Percentiles rank a stretch among this genome's conserved stretches.
phyloP scores from a whole-genome alignment of 2,329 filamentous ascomycete species.

The Cladophialophora carrionii region DNA sequence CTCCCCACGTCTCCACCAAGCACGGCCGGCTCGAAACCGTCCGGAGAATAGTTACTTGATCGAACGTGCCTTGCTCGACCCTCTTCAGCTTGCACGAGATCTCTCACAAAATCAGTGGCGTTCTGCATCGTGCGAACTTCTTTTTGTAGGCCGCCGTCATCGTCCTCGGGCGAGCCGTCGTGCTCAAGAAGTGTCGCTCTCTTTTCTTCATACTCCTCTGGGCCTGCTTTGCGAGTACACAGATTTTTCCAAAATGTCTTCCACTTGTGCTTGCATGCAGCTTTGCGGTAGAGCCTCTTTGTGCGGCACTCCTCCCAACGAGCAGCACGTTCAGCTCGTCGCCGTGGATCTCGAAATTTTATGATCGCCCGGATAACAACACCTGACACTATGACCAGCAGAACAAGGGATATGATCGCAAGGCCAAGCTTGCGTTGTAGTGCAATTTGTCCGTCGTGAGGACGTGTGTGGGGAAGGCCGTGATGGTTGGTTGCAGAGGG shows the following conservation, averaged over 20 bases:
- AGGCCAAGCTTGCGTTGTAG: conserved; percentile 20
- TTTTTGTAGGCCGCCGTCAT: conserved; percentile 52
- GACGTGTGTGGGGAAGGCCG: conserved; percentile 12
- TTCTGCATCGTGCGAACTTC: conserved; percentile 57
- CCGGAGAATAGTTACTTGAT: conserved; percentile 10
- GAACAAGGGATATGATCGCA: conserved; percentile 46
- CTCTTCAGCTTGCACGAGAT: conserved; percentile 51
- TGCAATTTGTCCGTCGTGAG: conserved; percentile 8
- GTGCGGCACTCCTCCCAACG: conserved; percentile 59
- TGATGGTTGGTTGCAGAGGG: conserved; percentile 3
- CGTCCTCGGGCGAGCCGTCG: conserved; percentile 51
- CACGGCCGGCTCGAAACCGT: conserved; percentile 22
- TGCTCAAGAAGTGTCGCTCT: conserved; percentile 52
- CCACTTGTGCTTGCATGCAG: conserved; percentile 57
- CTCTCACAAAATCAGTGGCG: conserved; percentile 58
- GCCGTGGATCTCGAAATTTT: conserved; percentile 55
- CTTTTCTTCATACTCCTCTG: conserved; percentile 57
- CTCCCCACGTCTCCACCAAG: conserved; percentile 36
- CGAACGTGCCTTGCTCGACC: conserved; percentile 31
- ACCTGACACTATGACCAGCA: conserved; percentile 47
- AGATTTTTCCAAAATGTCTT: conserved; percentile 54
- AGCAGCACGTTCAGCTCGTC: conserved; percentile 57
- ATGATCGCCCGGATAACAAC: conserved; percentile 52
- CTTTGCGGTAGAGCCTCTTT: conserved; percentile 56
- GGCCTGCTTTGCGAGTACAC: conserved; percentile 42